A percentile compares a stretch with the other conserved stretches of the same genome.
Conservation (phyloP, 2,329 filamentous ascomycete genomes). For the Macrophomina tecta region DNA sequence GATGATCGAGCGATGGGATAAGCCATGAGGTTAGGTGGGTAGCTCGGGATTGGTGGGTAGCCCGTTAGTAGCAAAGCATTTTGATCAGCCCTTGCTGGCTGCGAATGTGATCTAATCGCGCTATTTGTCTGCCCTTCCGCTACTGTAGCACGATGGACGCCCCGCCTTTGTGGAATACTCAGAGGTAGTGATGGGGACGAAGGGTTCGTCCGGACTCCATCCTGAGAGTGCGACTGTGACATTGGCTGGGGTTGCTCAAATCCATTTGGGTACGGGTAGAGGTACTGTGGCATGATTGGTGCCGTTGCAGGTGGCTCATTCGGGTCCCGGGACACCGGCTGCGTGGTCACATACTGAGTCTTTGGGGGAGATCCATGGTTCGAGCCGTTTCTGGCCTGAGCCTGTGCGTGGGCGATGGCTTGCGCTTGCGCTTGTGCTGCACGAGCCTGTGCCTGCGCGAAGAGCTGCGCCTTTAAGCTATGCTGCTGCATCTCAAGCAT, state of each 20-base stretch:
- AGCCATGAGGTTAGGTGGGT: slow-evolving; percentile 38
- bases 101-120: slow-evolving; percentile 56
- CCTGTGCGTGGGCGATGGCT: slow-evolving; percentile 39
- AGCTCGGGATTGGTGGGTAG: slow-evolving; percentile 46
- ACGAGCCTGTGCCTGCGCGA: slow-evolving; percentile 40
- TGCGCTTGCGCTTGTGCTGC: slow-evolving; percentile 42
- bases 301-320: slow-evolving; percentile 36
- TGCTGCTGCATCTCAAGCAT: slow-evolving; percentile 52
- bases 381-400: slow-evolving; percentile 28
- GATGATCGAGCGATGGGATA: slow-evolving; percentile 44
- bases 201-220: slow-evolving; percentile 55
- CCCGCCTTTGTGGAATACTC: slow-evolving; percentile 51
- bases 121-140: slow-evolving; percentile 48
- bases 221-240: slow-evolving; percentile 46
- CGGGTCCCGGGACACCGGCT: slow-evolving; percentile 9
- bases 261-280: slow-evolving; percentile 54
- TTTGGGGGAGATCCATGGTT: slow-evolving; percentile 25
- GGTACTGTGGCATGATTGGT: slow-evolving; percentile 44
- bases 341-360: slow-evolving; percentile 24
- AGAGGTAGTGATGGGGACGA: slow-evolving; percentile 55
- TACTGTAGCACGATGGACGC: slow-evolving; percentile 50
- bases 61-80: slow-evolving; percentile 48
- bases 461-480: slow-evolving; percentile 42
- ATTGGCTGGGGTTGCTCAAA: slow-evolving; percentile 48
- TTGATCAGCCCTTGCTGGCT: slow-evolving; percentile 53